A percentile compares a stretch with the other conserved stretches of the same genome.
Evolutionary conservation across 1,139 yeast species (phyloP).

Genomic region (Protomyces inundatus): DNA sequence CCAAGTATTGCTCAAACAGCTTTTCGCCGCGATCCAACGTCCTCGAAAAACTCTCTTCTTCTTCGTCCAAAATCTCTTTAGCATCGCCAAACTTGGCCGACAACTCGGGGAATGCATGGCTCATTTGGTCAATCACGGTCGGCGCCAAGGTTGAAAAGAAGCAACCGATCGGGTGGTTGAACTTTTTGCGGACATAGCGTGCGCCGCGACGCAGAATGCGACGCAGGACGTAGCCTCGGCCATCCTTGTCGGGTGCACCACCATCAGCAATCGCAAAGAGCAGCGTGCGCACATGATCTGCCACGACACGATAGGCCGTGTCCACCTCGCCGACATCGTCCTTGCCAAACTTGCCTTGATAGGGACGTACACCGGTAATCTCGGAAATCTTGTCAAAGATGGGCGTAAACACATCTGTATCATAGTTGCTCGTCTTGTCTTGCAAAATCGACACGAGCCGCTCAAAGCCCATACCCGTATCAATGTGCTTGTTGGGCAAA

Average conservation of each 20-base stretch:
- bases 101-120: slow-evolving; percentile 80
- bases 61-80: slow-evolving; percentile 89
- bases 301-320: slow-evolving; percentile 95
- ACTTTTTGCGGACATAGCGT: slow-evolving; percentile 91
- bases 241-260: slow-evolving; percentile 98
- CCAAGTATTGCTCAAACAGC: slow-evolving; percentile 87
- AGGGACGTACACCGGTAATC: slow-evolving; percentile 86
- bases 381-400: slow-evolving; percentile 79
- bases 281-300: slow-evolving; percentile 95
- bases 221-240: slow-evolving; percentile 96
- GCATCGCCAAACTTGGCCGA: slow-evolving; percentile 64
- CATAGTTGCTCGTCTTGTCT: slow-evolving; percentile 85
- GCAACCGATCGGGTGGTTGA: slow-evolving; percentile 90
- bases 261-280: slow-evolving; percentile 97
- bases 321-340: slow-evolving; percentile 93
- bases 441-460: slow-evolving; percentile 92
- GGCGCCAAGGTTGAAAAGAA: slow-evolving; percentile 91
- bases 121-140: slow-evolving; percentile 81
- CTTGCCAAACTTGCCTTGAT: slow-evolving; percentile 84
- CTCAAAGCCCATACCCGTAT: slow-evolving; percentile 98
- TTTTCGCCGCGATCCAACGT: slow-evolving; percentile 98
- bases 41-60: slow-evolving; percentile 88
- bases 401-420: slow-evolving; percentile 93
- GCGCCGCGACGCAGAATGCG: slow-evolving; percentile 97
- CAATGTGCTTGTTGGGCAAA: slow-evolving; percentile 90